phyloP scores from a whole-genome alignment of 306 rosid genomes.

The Cucurbita pepo region DNA sequence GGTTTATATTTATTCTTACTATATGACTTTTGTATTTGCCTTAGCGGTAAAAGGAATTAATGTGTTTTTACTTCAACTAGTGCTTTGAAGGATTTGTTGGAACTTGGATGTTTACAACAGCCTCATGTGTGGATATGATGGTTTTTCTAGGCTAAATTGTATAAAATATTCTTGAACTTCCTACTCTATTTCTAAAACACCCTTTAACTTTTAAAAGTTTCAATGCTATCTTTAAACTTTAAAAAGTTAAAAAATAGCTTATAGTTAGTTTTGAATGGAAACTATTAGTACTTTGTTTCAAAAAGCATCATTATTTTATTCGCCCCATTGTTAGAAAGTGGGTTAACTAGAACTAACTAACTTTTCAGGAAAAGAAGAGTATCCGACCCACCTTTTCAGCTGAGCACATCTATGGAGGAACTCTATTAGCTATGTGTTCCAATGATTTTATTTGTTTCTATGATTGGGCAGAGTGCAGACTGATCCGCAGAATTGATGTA shows the following conservation, averaged over 20 bases:
- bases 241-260: too few relatives aligned
- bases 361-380: constrained; percentile 80
- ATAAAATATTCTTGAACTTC: too few relatives aligned
- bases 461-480: constrained; percentile 95
- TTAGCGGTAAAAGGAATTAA: background rate
- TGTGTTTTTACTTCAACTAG: background rate
- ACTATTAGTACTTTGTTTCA: too few relatives aligned
- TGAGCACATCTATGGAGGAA: constrained; percentile 83
- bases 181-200: too few relatives aligned
- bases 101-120: background rate
- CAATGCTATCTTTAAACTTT: too few relatives aligned
- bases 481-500: constrained; percentile 93
- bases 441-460: constrained; percentile 97
- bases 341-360: background rate
- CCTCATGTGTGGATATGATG: background rate
- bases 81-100: background rate
- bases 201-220: too few relatives aligned
- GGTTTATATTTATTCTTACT: constrained; percentile 27
- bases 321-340: background rate
- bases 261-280: too few relatives aligned
- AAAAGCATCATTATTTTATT: background rate
- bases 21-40: background rate
- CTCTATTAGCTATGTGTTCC: constrained; percentile 88
- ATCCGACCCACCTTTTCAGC: constrained; percentile 91
- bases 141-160: too few relatives aligned